Evolutionary conservation across 2,329 filamentous ascomycete species (phyloP), one percentile per base, ranked within the genome.

Genomic region (Emmonsiellopsis sp.): DNA sequence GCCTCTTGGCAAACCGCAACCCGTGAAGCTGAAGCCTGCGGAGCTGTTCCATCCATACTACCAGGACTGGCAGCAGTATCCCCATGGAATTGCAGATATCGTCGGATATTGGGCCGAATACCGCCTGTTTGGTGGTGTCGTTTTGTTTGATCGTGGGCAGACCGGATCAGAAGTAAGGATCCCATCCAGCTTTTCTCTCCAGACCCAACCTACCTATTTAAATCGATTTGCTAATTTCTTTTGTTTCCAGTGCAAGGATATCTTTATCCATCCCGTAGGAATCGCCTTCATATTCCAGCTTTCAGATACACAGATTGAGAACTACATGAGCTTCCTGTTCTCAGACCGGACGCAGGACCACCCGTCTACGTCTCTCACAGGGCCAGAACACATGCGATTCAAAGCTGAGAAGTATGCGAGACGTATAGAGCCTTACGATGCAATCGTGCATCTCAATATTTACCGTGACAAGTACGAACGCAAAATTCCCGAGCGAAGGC

Each of bases 71-170:
- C 26, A 63, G n/a, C 60, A 61, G 53, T 62, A 62, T 41, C 59
- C 62, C 9, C 51, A 60, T n/a, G 61, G 58, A n/a, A 50, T 63
- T 20, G 61, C 58, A 15, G 62, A 63, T 50, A 47, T 59, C 40
- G 60, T 61, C 45, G 61, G 58, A 20, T 64, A 63, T 51, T 65
- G 59, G 62, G 59, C 61, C 26, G 62, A 63, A 47, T 55, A 57
- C 43, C 57, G 57, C 3, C 54, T 63, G 7, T 57, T 63, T 11
- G 61, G 62, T 11, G 62, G 61, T 9, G 61, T 65, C n/a, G 56
- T 62, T 13, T 50, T 63, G 15, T 65, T 63, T 44, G 62, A 65
- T 53, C 57, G 62, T 44, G 43, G 43, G 53, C 34, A 42, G 34
- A 50, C 20, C 38, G 46, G 47, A 9, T 30, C 1, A 4, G 47